Evolutionary conservation across 2,329 filamentous ascomycete genomes (phyloP).

Genomic region (Sphaerostilbella broomeana): DNA sequence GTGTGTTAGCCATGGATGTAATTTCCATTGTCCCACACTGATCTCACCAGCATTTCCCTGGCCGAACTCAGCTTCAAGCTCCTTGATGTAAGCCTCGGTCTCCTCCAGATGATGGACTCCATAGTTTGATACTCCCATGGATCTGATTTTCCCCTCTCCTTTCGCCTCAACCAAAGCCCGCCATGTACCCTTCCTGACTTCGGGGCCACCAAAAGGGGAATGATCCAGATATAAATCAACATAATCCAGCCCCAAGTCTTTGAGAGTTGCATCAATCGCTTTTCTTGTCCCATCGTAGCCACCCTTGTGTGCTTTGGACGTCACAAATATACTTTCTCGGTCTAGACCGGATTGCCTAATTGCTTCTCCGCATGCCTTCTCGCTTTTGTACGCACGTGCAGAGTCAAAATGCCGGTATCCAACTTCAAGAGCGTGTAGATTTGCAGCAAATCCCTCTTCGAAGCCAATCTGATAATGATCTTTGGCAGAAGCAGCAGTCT

Average conservation of each 20-base stretch:
- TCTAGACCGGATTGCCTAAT: constrained; percentile 49
- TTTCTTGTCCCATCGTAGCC: constrained; percentile 33
- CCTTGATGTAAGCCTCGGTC: constrained; percentile 56
- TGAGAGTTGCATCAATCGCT: constrained; percentile 2
- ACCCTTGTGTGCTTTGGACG: constrained; percentile 63
- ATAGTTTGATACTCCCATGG: constrained; percentile 69
- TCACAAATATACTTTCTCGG: constrained; percentile 58
- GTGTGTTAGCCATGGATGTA: constrained; percentile 65
- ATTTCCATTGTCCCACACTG: constrained; percentile 33
- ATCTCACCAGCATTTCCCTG: constrained; percentile 40
- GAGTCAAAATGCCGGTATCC: constrained; percentile 62
- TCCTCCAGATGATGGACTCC: constrained; percentile 62
- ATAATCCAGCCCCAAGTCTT: constrained; percentile 40
- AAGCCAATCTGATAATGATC: neutral
- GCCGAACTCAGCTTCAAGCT: constrained; percentile 3
- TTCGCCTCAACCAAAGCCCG: constrained; percentile 56
- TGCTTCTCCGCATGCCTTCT: constrained; percentile 58
- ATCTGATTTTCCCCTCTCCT: constrained; percentile 52
- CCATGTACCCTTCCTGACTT: constrained; percentile 57
- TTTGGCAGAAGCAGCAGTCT: constrained; percentile 1
- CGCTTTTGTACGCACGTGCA: constrained; percentile 59
- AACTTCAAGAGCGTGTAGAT: constrained; percentile 39
- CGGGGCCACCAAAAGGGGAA: constrained; percentile 46
- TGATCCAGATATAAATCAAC: constrained; percentile 69
- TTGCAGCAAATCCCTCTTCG: neutral